Evolutionary conservation across 306 rosid species (phyloP).

Genomic region (Vicia villosa): DNA sequence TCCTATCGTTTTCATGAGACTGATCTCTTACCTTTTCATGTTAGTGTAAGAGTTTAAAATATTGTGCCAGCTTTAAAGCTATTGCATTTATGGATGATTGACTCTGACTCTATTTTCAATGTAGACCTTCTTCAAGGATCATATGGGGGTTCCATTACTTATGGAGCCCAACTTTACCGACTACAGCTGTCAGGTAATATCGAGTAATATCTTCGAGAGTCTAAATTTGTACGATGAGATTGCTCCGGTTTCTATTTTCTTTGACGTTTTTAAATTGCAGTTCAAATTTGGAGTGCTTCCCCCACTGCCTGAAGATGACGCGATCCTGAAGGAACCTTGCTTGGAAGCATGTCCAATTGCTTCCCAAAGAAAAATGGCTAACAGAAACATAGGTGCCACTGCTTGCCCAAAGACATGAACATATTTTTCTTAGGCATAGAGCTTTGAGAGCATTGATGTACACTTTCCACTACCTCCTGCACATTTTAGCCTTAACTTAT

Average conservation of each 20-base stretch:
- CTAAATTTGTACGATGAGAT: constrained; percentile 38
- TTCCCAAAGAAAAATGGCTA: constrained; percentile 49
- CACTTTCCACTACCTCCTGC: not conserved
- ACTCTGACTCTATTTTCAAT: constrained; percentile 30
- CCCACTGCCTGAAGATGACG: constrained; percentile 68
- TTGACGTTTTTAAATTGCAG: constrained; percentile 47
- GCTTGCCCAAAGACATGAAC: constrained; percentile 71
- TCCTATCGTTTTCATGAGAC: not conserved
- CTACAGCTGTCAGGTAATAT: constrained; percentile 84
- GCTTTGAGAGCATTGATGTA: constrained; percentile 15
- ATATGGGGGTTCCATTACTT: constrained; percentile 83
- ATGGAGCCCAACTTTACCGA: constrained; percentile 94
- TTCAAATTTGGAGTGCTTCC: constrained; percentile 86
- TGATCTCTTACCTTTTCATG: not conserved
- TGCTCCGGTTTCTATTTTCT: not conserved
- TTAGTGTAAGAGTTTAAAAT: not conserved
- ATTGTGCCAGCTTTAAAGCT: constrained; percentile 2
- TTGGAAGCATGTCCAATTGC: constrained; percentile 81
- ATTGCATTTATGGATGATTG: constrained; percentile 19
- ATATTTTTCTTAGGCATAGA: constrained; percentile 15
- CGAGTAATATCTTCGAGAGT: constrained; percentile 45
- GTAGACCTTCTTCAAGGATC: constrained; percentile 82
- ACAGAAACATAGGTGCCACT: constrained; percentile 35
- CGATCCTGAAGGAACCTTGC: constrained; percentile 72
- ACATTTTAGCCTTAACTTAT: not conserved